These are phyloP conservation scores for Heliocybe sulcata DNA, from an alignment of 1,284 basidiomycete species.

Conservation along the genomic window DNA sequence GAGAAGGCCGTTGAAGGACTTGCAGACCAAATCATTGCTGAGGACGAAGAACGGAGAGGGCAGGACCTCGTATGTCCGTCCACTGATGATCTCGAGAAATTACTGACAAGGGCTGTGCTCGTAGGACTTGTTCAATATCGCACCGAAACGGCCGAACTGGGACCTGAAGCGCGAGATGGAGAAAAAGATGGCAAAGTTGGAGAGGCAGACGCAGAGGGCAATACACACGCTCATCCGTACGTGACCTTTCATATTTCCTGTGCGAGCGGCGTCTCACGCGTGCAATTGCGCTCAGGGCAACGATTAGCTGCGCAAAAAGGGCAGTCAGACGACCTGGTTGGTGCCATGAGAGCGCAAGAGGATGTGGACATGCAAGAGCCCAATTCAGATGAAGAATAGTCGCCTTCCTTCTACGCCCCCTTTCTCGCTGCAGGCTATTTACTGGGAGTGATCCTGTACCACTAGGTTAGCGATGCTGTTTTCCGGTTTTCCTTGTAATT, in stretches of 20 bases:
- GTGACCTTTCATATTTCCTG: slow-evolving; percentile 20
- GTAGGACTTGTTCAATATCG: slow-evolving; percentile 94
- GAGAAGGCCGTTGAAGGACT: slow-evolving; percentile 83
- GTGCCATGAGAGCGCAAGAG: slow-evolving; percentile 72
- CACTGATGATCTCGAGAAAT: neutral
- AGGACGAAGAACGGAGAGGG: slow-evolving; percentile 78
- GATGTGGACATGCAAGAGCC: slow-evolving; percentile 35
- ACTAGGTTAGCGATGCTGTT: neutral
- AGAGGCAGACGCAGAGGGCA: slow-evolving; percentile 86
- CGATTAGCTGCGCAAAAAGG: slow-evolving; percentile 71
- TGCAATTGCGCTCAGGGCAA: slow-evolving; percentile 43
- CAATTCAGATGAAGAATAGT: slow-evolving; percentile 42
- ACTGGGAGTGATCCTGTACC: neutral
- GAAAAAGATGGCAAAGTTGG: slow-evolving; percentile 83
- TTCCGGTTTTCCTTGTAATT: neutral
- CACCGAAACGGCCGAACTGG: slow-evolving; percentile 95
- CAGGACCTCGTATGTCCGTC: slow-evolving; percentile 74
- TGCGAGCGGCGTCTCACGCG: neutral
- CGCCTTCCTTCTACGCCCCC: neutral
- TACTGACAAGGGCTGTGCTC: neutral
- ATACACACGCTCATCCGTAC: slow-evolving; percentile 89
- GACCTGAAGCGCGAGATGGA: slow-evolving; percentile 94
- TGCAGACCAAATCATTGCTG: slow-evolving; percentile 76
- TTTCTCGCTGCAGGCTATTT: neutral
- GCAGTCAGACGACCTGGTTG: slow-evolving; percentile 65